A percentile compares a stretch with the other conserved stretches of the same genome.
Evolutionary conservation across 257 asterid genomes (phyloP).

Genomic region (Nicotiana benthamiana): DNA sequence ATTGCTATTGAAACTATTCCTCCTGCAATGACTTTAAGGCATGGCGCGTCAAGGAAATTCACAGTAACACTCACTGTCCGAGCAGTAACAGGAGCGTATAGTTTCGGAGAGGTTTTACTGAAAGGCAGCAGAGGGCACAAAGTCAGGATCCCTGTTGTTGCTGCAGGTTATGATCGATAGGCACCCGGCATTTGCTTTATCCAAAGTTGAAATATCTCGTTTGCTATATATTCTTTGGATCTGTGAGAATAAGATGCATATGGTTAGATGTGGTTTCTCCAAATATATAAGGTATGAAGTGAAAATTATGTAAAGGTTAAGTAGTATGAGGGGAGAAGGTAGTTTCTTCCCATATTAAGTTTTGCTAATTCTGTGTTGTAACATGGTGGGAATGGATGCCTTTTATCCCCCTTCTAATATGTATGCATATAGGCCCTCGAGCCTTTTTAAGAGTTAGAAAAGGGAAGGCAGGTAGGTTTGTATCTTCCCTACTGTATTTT

Average conservation of each 20-base stretch:
- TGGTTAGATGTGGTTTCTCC: constrained; percentile 27
- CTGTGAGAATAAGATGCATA: constrained; percentile 30
- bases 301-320: constrained; percentile 39
- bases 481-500: constrained; percentile 26
- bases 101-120: constrained; percentile 83
- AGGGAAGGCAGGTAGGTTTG: constrained; percentile 21
- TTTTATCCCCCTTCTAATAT: constrained; percentile 24
- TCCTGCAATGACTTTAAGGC: constrained; percentile 91
- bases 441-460: constrained; percentile 1
- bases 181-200: background rate
- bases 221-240: constrained; percentile 36
- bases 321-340: constrained; percentile 24
- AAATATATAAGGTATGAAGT: constrained; percentile 10
- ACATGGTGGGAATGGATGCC: constrained; percentile 34
- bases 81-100: constrained; percentile 64
- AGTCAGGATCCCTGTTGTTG: constrained; percentile 84
- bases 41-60: constrained; percentile 57
- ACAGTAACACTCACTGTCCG: constrained; percentile 67
- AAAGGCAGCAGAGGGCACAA: constrained; percentile 91
- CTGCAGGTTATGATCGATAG: constrained; percentile 70
- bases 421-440: constrained; percentile 17
- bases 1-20: constrained; percentile 82
- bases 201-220: background rate
- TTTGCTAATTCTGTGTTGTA: constrained; percentile 41
- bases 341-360: constrained; percentile 37